Conservation (phyloP, 805 yeast genomes). For the Saturnispora saitoi region DNA sequence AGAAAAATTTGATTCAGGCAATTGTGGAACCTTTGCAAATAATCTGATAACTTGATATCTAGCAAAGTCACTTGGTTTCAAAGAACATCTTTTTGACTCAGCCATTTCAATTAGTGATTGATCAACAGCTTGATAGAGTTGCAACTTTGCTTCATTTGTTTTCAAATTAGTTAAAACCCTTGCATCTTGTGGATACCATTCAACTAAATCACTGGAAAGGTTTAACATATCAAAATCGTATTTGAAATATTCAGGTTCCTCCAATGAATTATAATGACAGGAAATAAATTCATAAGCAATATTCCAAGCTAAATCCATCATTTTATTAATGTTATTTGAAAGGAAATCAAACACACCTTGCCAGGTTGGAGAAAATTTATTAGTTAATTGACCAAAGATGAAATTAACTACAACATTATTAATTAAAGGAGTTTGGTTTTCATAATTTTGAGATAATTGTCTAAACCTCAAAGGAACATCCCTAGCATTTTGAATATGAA, state of each 20-base stretch:
- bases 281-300: conserved; percentile 32
- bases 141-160: conserved; percentile 18
- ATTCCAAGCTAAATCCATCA: conserved; percentile 47
- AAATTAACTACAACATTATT: conserved; percentile 36
- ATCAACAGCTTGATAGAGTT: conserved; percentile 28
- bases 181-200: conserved; percentile 38
- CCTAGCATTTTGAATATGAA: conserved; percentile 60
- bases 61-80: conserved; percentile 35
- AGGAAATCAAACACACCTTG: conserved; percentile 58
- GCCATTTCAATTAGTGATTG: conserved; percentile 33
- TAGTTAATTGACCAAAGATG: conserved; percentile 62
- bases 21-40: conserved; percentile 46
- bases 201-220: conserved; percentile 11
- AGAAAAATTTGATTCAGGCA: conserved; percentile 59
- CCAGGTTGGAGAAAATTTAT: conserved; percentile 82
- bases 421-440: conserved; percentile 19
- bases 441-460: conserved; percentile 38
- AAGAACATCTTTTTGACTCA: conserved; percentile 30
- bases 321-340: conserved; percentile 36
- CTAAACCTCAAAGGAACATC: conserved; percentile 67
- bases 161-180: conserved; percentile 37
- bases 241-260: conserved; percentile 15
- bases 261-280: conserved; percentile 14
- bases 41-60: conserved; percentile 52
- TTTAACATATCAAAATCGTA: conserved; percentile 11